Conservation (phyloP, 495 filamentous ascomycete genomes). For the Neurospora sp. region DNA sequence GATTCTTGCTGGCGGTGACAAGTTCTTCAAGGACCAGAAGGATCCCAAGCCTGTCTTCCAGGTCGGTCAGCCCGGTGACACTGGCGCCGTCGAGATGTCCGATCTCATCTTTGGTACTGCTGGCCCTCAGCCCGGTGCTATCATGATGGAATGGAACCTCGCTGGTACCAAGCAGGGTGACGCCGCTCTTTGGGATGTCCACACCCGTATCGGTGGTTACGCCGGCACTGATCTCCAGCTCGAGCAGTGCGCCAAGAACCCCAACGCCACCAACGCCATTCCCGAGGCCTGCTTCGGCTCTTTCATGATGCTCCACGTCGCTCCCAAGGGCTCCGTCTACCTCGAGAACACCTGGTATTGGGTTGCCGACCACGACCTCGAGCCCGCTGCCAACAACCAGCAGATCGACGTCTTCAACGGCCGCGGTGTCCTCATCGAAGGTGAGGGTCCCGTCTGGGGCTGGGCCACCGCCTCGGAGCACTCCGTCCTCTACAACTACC, state of each 20-base stretch:
- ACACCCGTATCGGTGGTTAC: conserved; percentile 76
- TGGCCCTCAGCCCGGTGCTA: conserved; percentile 71
- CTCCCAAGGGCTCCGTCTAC: conserved; percentile 59
- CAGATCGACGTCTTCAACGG: conserved; percentile 92
- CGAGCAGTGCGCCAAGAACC: conserved; percentile 63
- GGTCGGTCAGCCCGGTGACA: conserved; percentile 69
- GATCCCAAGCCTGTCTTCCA: conserved; percentile 67
- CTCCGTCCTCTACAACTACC: conserved; percentile 79
- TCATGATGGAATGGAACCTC: conserved; percentile 88
- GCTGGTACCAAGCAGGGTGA: conserved; percentile 55
- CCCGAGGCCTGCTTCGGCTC: conserved; percentile 55
- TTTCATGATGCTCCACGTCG: conserved; percentile 77
- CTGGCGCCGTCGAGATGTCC: conserved; percentile 70
- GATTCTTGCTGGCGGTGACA: conserved; percentile 67
- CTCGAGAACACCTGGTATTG: conserved; percentile 93
- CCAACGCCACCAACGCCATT: conserved; percentile 44
- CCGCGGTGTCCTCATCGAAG: conserved; percentile 72
- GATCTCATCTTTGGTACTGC: conserved; percentile 75
- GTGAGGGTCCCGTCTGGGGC: conserved; percentile 51
- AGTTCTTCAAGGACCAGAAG: conserved; percentile 54
- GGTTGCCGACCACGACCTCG: conserved; percentile 90
- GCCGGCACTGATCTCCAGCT: conserved; percentile 73
- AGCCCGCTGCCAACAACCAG: conserved; percentile 61
- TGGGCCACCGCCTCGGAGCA: conserved; percentile 84
- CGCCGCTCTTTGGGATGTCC: conserved; percentile 82